phyloP scores from a whole-genome alignment of 768 basidiomycete genomes.

The Neoboletus subvelutipes region DNA sequence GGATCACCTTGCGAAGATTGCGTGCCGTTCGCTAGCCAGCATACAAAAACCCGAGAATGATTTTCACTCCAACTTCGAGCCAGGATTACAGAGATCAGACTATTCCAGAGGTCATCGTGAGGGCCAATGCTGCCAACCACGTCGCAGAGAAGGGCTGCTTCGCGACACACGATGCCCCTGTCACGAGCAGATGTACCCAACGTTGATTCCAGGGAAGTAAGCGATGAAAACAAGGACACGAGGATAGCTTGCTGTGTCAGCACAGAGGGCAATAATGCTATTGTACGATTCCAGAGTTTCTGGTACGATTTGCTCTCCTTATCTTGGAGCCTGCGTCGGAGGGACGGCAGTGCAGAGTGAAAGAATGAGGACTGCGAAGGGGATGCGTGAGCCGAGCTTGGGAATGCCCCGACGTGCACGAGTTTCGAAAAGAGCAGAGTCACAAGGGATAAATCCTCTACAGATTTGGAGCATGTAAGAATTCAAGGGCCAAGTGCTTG shows the following conservation, averaged over 20 bases:
- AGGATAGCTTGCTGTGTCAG: constrained; percentile 57
- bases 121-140: constrained; percentile 53
- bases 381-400: constrained; percentile 44
- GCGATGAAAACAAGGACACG: constrained; percentile 54
- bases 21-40: constrained; percentile 60
- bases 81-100: constrained; percentile 44
- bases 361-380: constrained; percentile 77
- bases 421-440: constrained; percentile 63
- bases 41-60: constrained; percentile 61
- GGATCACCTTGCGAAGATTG: constrained; percentile 34
- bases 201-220: constrained; percentile 33
- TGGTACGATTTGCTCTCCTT: constrained; percentile 40
- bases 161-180: constrained; percentile 49
- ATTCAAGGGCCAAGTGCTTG: constrained; percentile 4
- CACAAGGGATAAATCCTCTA: constrained; percentile 39
- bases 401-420: constrained; percentile 66
- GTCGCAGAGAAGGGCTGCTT: constrained; percentile 49
- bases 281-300: constrained; percentile 46
- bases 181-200: constrained; percentile 33
- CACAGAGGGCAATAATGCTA: constrained; percentile 49
- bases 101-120: constrained; percentile 53
- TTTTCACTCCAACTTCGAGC: constrained; percentile 59
- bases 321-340: constrained; percentile 41
- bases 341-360: constrained; percentile 44
- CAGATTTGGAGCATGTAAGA: constrained; percentile 29